Base-by-base conservation (phyloP, 805 yeast species). In the Candida sithepensis region DNA sequence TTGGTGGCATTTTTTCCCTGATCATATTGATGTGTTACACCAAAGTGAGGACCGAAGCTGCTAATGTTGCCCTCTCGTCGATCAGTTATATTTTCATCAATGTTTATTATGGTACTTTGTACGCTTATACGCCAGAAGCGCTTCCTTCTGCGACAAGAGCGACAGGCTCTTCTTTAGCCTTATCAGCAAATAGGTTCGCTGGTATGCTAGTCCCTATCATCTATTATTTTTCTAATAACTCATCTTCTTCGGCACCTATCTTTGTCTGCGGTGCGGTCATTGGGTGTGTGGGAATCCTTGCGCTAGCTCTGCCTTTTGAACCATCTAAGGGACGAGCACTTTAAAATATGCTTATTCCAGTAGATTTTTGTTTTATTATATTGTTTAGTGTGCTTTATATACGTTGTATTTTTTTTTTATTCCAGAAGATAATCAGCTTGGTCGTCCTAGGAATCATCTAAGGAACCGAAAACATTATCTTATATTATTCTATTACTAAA, bases 41-140 rank as follows among this genome's bases (percentile, higher is more conserved):
- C 13, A 76, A 80, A 4, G 81, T 82, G 9, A 71, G 71, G 57
- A 69, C 79, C 2, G 65, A 74, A 40, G 68, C 74, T 8, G 77
- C 71, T 70, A 77, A 76, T 56, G 75, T 80, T 43, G 73, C 68
- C 6, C 60, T 69, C 36, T 61, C 68, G n/a, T 57, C 72, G 26
- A 70, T 72, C 36, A 74, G 81, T 30, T 75, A 73, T 48, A 55
- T 70, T 49, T 64, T 64, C 51, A 56, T 69, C 48, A 64, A 69
- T 61, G 67, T 77, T 45, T 75, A 75, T 58, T 79, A 76, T 56
- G 82, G 81, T 3, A 74, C 75, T 19, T 62, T 80, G 26, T 80
- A 78, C 55, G 84, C 84, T 10, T 80, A 78, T 56, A 79, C 85
- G 2, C 84, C 84, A 1, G 83, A 80, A 53, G 73, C 76, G 16